Base-by-base conservation (phyloP, 1,284 basidiomycete genomes). In the Sphaerobolus stellatus region DNA sequence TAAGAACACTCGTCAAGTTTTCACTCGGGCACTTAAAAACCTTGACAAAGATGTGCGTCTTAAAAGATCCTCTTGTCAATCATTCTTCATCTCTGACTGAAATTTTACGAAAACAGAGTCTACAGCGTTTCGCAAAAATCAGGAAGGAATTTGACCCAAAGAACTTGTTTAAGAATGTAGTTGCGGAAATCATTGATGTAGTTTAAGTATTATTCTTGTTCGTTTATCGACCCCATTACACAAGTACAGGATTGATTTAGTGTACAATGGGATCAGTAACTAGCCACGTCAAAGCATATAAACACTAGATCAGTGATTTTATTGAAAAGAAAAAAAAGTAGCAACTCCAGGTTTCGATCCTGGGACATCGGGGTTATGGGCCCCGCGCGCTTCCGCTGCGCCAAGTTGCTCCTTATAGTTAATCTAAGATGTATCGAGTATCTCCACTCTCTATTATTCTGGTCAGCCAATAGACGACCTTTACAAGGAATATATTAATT, bases 331-430 rank as follows among this genome's bases (percentile, higher is more conserved):
- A 27, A 44, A 52, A 2, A 36, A 71, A 71, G 67, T 66, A 70
- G 62, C 68, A 71, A 68, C 68, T 71, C 57, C 68, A 38, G 36
- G 36, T 71, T 71, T 70, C 68, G 68, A 70, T 71, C 68, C 57
- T 68, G 68, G 67, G 68, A 70, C 70, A 68, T 70, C 68, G 61
- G 68, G 68, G 70, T 70, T 70, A 71, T 70, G 70, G 68, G 70
- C 70, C 68, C 70, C 61, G 68, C 70, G 68, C 70, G 70, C 68
- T 70, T 66, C 68, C 69, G 61, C 68, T 70, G 68, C 70, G 68
- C 69, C 68, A 70, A 71, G 68, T 59, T 70, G 70, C 70, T 70
- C 22, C 36, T n/a, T n/a, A n/a, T n/a, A n/a, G n/a, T n/a, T n/a
- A n/a, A n/a, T n/a, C n/a, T n/a, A n/a, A n/a, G n/a, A n/a, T n/a